Percentiles rank a stretch among this genome's conserved stretches.
These are phyloP conservation scores for Picea glauca DNA, from an alignment of 75 land plant species.

Conservation along the genomic window DNA sequence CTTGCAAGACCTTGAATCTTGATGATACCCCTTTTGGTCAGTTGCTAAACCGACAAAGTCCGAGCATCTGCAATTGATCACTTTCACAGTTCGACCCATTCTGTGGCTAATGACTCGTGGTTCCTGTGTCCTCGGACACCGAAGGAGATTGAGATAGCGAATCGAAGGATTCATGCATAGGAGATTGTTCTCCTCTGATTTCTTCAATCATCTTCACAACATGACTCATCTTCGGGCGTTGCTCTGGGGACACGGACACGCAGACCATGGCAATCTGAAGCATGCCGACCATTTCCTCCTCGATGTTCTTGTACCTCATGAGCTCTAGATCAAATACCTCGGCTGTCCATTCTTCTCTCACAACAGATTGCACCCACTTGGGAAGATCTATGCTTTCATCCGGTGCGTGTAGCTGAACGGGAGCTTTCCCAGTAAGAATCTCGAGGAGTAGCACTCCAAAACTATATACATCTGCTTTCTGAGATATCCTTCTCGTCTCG, in stretches of 20 bases:
- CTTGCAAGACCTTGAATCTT: not conserved
- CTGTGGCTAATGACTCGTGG: conserved; percentile 10
- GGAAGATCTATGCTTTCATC: conserved; percentile 54
- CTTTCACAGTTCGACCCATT: not conserved
- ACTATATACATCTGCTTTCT: conserved; percentile 65
- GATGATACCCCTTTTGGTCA: not conserved
- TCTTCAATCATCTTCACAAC: conserved; percentile 74
- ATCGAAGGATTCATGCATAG: conserved; percentile 42
- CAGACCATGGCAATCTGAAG: conserved; percentile 76
- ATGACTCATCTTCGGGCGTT: conserved; percentile 66
- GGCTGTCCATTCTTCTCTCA: conserved; percentile 90
- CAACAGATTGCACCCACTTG: conserved; percentile 83
- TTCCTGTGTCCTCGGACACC: conserved; percentile 43
- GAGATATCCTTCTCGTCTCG: conserved; percentile 45
- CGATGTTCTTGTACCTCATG: conserved; percentile 74
- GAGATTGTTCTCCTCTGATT: conserved; percentile 42
- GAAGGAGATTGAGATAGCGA: conserved; percentile 66
- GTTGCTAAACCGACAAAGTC: not conserved
- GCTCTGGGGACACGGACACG: conserved; percentile 52
- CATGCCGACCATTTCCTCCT: conserved; percentile 77
- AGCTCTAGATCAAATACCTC: conserved; percentile 91
- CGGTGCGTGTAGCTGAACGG: conserved; percentile 21
- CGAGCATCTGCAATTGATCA: conserved; percentile 16
- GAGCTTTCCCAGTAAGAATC: conserved; percentile 68
- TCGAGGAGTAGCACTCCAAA: conserved; percentile 82